Conservation (phyloP, 768 basidiomycete species). For the Collybiopsis confluens region DNA sequence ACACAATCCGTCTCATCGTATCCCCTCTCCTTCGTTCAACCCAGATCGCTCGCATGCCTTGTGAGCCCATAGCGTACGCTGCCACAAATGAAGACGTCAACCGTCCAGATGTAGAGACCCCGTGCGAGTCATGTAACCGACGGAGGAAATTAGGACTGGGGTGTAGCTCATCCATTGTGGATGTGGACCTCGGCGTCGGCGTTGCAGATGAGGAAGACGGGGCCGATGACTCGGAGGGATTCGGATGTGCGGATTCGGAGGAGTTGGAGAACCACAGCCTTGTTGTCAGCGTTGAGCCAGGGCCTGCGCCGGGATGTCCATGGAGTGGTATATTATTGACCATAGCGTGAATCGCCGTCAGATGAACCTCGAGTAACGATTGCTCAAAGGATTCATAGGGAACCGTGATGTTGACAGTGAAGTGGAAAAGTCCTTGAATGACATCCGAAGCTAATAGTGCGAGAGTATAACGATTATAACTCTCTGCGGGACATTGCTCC, state of each 20-base stretch:
- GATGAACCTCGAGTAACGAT: conserved; percentile 33
- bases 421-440: conserved; percentile 50
- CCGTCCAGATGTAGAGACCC: background rate
- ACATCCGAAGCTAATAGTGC: conserved; percentile 43
- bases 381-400: conserved; percentile 4
- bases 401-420: conserved; percentile 27
- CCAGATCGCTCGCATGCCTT: conserved; percentile 53
- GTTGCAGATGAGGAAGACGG: no score
- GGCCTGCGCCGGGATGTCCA: background rate
- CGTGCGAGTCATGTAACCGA: background rate
- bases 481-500: conserved; percentile 12
- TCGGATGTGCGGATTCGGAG: no score
- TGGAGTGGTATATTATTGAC: conserved; percentile 19
- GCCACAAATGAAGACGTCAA: conserved; percentile 36
- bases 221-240: no score
- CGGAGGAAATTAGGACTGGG: background rate
- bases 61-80: conserved; percentile 40
- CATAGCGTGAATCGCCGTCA: conserved; percentile 42
- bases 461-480: conserved; percentile 15
- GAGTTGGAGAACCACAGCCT: no score
- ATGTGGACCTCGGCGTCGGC: no score
- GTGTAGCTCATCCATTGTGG: no score
- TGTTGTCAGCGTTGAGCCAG: no score
- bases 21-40: conserved; percentile 43
- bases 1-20: conserved; percentile 39